A percentile compares a stretch with the other conserved stretches of the same genome.
These are phyloP conservation scores for Gentiana straminea DNA, from an alignment of 257 asterid species.

Conservation along the genomic window DNA sequence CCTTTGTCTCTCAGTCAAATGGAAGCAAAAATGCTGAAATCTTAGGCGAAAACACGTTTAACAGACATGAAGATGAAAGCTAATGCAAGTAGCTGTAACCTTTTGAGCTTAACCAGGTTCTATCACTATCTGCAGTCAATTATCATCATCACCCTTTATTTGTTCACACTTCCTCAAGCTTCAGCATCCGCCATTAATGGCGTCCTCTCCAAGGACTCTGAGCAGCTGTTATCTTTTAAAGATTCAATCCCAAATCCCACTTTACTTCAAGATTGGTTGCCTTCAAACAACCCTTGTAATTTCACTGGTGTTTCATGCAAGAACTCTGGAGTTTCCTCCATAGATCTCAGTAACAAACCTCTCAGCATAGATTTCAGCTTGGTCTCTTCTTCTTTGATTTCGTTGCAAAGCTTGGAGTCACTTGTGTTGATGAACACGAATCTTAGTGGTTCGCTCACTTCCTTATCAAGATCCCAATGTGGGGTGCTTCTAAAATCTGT, in stretches of 20 bases:
- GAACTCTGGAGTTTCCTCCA: slow-evolving; percentile 38
- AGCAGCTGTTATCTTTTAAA: slow-evolving; percentile 61
- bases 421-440: slow-evolving; percentile 46
- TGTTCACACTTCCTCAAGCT: too few relatives aligned
- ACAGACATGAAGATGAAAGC: too few relatives aligned
- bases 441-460: slow-evolving; percentile 45
- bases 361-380: slow-evolving; percentile 42
- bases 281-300: slow-evolving; percentile 42
- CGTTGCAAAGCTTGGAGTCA: slow-evolving; percentile 40
- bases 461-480: slow-evolving; percentile 37
- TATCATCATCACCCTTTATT: too few relatives aligned
- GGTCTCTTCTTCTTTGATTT: slow-evolving; percentile 34
- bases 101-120: too few relatives aligned
- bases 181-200: slow-evolving; percentile 13
- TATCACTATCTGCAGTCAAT: too few relatives aligned
- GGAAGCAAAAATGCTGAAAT: too few relatives aligned
- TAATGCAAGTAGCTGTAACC: too few relatives aligned
- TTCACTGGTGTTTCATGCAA: slow-evolving; percentile 57
- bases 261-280: slow-evolving; percentile 44
- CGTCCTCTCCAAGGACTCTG: slow-evolving; percentile 27
- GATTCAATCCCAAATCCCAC: slow-evolving; percentile 35
- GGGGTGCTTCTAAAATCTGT: slow-evolving; percentile 19
- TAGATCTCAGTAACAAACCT: slow-evolving; percentile 43
- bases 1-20: too few relatives aligned
- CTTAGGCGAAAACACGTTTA: too few relatives aligned